A percentile compares a stretch with the other conserved stretches of the same genome.
phyloP scores from a whole-genome alignment of 169 alveolate genomes.

The Cryptosporidium ryanae region DNA sequence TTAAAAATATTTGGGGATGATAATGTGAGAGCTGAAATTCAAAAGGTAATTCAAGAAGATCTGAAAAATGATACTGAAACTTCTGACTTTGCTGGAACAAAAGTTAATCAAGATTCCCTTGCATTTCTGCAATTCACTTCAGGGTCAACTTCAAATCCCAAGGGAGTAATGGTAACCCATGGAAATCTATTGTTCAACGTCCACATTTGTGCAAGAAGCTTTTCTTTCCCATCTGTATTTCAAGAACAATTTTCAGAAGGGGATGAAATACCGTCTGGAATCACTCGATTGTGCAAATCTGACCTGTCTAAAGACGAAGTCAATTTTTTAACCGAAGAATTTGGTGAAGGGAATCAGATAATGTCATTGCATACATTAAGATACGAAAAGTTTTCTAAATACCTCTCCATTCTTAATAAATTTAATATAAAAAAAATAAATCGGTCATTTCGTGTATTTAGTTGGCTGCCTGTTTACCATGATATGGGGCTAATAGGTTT shows the following conservation, averaged over 20 bases:
- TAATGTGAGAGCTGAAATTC: background rate
- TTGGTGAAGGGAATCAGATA: slow-evolving; percentile 1
- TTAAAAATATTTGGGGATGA: slow-evolving; percentile 24
- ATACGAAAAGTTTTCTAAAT: slow-evolving; percentile 24
- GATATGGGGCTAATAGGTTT: slow-evolving; percentile 82
- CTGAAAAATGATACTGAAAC: background rate
- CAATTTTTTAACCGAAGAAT: slow-evolving; percentile 14
- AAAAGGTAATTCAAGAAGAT: slow-evolving; percentile 36
- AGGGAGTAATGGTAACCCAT: slow-evolving; percentile 77
- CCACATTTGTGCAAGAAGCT: slow-evolving; percentile 60
- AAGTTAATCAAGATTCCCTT: slow-evolving; percentile 39
- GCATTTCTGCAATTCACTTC: slow-evolving; percentile 80
- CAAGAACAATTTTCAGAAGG: slow-evolving; percentile 16
- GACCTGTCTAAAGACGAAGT: slow-evolving; percentile 6
- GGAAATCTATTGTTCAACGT: slow-evolving; percentile 74
- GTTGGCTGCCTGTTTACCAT: slow-evolving; percentile 77
- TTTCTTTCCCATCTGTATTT: slow-evolving; percentile 36
- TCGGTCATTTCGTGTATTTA: slow-evolving; percentile 31
- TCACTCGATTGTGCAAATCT: slow-evolving; percentile 11
- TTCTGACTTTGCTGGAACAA: slow-evolving; percentile 20
- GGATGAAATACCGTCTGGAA: slow-evolving; percentile 2
- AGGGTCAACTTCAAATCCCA: slow-evolving; percentile 79
- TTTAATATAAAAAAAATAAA: background rate
- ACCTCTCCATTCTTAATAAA: slow-evolving; percentile 29
- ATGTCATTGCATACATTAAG: slow-evolving; percentile 39